Evolutionary conservation across 371 early-diverging fungal species (phyloP), one percentile per base, ranked within the genome.

Genomic region (Sporodiniella umbellata): DNA sequence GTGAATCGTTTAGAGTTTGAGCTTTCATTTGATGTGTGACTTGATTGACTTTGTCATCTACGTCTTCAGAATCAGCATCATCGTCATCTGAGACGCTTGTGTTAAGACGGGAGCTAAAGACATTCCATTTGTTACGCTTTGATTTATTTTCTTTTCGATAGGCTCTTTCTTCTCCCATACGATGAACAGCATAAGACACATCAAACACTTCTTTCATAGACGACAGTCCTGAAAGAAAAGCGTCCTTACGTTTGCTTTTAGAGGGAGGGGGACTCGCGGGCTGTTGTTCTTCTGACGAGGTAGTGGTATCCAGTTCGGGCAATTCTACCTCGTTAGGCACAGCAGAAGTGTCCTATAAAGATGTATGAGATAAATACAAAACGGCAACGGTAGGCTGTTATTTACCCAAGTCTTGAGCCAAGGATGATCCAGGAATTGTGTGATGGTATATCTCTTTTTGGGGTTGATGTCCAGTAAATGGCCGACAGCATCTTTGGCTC

Each of bases 401-500:
- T 17, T 43, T 57, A 49, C 53, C 40, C 42, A 60, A 44, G 28
- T 24, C n/a, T 44, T 54, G 64, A 48, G 68, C 75, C 51, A 59
- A 25, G 54, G 56, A 53, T 56, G 65, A 11, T 31, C 45, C 23
- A 54, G 70, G 62, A 93, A 88, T 60, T 89, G 84, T 28, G 84
- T 75, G 33, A 93, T 93, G 0, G 91, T 90, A 60, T 89, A 90
- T 33, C 97, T 78, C 45, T 86, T 71, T 12, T 76, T 75, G 10
- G 97, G 95, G 58, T 92, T 83, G 22, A 95, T 92, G 25, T 82
- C 78, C 11, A 98, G 70, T 58, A 95, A 75, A 42, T 86, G 81
- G 6, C 80, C 64, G n/a, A 98, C 81, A 22, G 97, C 72, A 64
- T 92, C 85, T 65, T 87, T 88, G 56, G 76, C 89, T 62, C 72